Evolutionary conservation across 2,329 filamentous ascomycete genomes (phyloP).

Genomic region (Dothidotthia symphoricarpi): DNA sequence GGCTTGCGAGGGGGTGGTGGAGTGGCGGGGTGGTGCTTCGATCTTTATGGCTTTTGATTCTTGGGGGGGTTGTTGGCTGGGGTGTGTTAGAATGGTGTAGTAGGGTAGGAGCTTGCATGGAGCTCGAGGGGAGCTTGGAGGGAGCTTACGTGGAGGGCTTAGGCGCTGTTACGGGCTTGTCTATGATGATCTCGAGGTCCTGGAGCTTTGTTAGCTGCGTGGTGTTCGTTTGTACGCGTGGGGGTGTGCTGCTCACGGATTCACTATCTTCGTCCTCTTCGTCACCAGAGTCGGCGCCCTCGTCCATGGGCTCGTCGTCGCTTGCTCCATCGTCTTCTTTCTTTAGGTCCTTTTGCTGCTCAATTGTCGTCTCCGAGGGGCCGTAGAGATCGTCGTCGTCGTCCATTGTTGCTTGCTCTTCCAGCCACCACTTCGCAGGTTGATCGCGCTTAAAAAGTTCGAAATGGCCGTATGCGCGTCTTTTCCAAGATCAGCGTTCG

Average conservation of each 20-base stretch:
- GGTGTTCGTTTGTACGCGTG: constrained; percentile 4
- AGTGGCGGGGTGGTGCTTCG: constrained; percentile 29
- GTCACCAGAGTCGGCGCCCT: constrained; percentile 46
- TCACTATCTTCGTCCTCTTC: constrained; percentile 49
- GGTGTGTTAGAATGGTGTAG: constrained; percentile 16
- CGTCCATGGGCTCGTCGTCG: constrained; percentile 48
- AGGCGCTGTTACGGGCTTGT: constrained; percentile 44
- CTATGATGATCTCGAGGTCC: constrained; percentile 56
- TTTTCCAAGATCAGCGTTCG: too few relatives aligned
- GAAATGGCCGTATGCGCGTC: too few relatives aligned
- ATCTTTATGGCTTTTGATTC: constrained; percentile 42
- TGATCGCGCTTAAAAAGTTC: too few relatives aligned
- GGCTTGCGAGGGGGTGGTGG: constrained; percentile 24
- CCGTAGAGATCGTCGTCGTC: constrained; percentile 55
- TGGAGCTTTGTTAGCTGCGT: constrained; percentile 32
- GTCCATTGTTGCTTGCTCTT: constrained; percentile 42
- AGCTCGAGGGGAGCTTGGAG: not conserved
- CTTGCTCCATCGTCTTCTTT: constrained; percentile 34
- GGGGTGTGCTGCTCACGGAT: constrained; percentile 31
- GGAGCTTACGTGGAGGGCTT: constrained; percentile 38
- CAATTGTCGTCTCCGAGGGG: constrained; percentile 29
- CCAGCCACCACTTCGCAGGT: too few relatives aligned
- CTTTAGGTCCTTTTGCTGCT: constrained; percentile 24
- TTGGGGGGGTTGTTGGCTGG: constrained; percentile 24
- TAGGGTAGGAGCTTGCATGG: not conserved